Evolutionary conservation across 306 rosid species (phyloP).

Genomic region (Vachellia pachyceras): DNA sequence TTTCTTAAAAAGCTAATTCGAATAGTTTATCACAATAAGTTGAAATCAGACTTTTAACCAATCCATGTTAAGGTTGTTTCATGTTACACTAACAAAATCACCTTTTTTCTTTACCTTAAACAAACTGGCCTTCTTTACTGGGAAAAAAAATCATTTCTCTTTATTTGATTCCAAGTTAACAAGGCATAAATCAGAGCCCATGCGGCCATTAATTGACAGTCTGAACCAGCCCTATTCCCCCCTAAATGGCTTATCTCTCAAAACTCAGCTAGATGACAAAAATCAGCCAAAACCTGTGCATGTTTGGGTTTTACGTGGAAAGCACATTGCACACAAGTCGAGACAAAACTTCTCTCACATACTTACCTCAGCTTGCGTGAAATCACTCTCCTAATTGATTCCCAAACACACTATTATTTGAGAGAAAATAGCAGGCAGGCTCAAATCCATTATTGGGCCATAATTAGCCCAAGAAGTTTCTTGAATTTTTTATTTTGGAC

Average conservation of each 20-base stretch:
- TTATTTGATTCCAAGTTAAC: background rate
- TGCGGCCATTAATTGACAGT: background rate
- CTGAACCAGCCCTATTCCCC: background rate
- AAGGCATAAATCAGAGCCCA: background rate
- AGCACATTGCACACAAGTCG: too few species aligned
- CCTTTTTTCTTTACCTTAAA: background rate
- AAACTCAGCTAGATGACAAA: background rate
- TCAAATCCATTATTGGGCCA: background rate
- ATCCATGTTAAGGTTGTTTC: background rate
- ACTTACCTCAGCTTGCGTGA: too few species aligned
- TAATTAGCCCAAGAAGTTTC: background rate
- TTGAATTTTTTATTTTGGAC: too few species aligned
- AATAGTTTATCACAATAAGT: background rate
- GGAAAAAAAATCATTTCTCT: background rate
- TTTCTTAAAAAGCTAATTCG: background rate
- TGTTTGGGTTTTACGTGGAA: too few species aligned
- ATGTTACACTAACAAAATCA: background rate
- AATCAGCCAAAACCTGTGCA: background rate
- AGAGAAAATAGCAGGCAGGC: background rate
- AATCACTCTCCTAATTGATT: too few species aligned
- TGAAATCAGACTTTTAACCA: background rate
- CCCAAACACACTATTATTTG: background rate
- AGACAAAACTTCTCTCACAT: too few species aligned
- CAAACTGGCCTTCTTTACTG: background rate
- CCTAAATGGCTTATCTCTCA: background rate